Conservation (phyloP, 805 yeast genomes). For the Teunomyces kruisii region DNA sequence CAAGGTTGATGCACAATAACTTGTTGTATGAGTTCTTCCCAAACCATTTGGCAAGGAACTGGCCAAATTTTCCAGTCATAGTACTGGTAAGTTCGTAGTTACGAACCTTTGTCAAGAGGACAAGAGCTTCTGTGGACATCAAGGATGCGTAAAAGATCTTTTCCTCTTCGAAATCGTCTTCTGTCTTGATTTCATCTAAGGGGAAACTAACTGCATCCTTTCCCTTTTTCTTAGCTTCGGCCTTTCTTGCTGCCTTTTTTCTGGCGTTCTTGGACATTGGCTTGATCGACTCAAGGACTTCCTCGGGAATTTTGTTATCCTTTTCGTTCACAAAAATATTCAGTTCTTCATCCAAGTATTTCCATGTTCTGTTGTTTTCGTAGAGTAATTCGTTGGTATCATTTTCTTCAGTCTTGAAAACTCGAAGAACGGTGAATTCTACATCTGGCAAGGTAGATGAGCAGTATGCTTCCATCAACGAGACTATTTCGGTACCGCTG, state of each 20-base stretch:
- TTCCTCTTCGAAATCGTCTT: not conserved
- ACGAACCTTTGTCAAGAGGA: slow-evolving; percentile 35
- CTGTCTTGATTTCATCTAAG: slow-evolving; percentile 1
- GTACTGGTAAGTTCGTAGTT: slow-evolving; percentile 38
- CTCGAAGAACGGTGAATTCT: slow-evolving; percentile 1
- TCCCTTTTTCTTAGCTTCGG: slow-evolving; percentile 1
- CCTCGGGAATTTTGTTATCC: not conserved
- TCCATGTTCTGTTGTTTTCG: slow-evolving; percentile 1
- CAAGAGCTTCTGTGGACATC: slow-evolving; percentile 40
- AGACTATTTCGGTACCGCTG: slow-evolving; percentile 2
- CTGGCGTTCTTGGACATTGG: slow-evolving; percentile 3
- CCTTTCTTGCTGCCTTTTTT: slow-evolving; percentile 4
- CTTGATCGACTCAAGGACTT: not conserved
- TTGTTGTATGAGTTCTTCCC: slow-evolving; percentile 31
- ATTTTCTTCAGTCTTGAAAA: not conserved
- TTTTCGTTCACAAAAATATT: not conserved
- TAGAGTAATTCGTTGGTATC: not conserved
- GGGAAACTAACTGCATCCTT: not conserved
- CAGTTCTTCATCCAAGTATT: slow-evolving; percentile 2
- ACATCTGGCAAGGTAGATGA: not conserved
- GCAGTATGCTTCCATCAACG: slow-evolving; percentile 3
- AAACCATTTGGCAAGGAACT: slow-evolving; percentile 17
- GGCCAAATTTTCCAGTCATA: slow-evolving; percentile 24
- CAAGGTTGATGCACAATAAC: slow-evolving; percentile 37
- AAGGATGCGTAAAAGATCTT: slow-evolving; percentile 31